A percentile compares a stretch with the other conserved stretches of the same genome.
Evolutionary conservation across 306 rosid genomes (phyloP).

Genomic region (Rubus idaeus): DNA sequence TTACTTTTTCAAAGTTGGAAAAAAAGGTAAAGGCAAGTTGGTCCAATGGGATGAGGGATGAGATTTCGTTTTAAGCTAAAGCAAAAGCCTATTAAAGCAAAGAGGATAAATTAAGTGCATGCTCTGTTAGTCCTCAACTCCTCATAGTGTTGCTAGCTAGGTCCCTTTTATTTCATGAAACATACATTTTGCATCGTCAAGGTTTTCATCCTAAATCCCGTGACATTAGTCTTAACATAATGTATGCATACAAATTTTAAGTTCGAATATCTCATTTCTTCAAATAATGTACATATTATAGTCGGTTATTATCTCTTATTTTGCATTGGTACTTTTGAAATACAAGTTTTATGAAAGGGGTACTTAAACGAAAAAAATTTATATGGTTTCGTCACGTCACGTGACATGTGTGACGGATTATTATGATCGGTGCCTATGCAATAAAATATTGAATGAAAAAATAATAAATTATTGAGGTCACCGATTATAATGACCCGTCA

Average conservation of each 20-base stretch:
- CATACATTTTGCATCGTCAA: slow-evolving; percentile 16
- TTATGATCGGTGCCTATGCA: too few relatives aligned
- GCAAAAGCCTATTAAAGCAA: slow-evolving; percentile 36
- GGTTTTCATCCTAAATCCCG: neutral
- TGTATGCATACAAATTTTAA: too few relatives aligned
- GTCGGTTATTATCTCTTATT: neutral
- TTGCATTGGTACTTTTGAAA: too few relatives aligned
- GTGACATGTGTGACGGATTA: too few relatives aligned
- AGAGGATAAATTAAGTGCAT: slow-evolving; percentile 17
- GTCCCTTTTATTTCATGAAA: slow-evolving; percentile 8
- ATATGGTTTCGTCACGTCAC: too few relatives aligned
- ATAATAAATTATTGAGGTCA: too few relatives aligned
- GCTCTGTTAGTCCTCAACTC: slow-evolving; percentile 3
- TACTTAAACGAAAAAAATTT: too few relatives aligned
- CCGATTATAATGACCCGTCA: too few relatives aligned
- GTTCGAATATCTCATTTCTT: too few relatives aligned
- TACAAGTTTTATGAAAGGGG: too few relatives aligned
- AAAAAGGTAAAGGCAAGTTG: slow-evolving; percentile 42
- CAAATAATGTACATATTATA: too few relatives aligned
- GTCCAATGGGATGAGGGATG: slow-evolving; percentile 38
- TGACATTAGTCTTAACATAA: neutral
- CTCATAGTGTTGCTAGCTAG: neutral
- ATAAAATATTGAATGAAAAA: too few relatives aligned
- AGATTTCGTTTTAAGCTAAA: slow-evolving; percentile 33
- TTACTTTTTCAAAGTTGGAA: slow-evolving; percentile 40